Conservation (phyloP, 495 filamentous ascomycete species). For the Penicillium cinerascens region DNA sequence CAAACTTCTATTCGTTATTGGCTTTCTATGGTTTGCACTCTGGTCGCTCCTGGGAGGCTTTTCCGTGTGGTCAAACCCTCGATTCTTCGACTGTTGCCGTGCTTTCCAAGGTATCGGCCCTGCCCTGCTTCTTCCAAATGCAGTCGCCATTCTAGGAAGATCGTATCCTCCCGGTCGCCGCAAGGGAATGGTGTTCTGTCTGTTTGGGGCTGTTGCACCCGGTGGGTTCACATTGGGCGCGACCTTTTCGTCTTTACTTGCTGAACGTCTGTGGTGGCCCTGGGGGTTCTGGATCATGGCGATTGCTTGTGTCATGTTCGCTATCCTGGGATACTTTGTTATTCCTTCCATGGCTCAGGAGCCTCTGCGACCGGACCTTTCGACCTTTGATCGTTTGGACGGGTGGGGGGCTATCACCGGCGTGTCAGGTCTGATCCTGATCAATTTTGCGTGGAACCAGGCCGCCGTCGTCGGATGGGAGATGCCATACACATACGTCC, state of each 20-base stretch:
- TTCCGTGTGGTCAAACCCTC: constrained; percentile 24
- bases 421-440: constrained; percentile 52
- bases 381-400: constrained; percentile 6
- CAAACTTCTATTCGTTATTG: constrained; percentile 55
- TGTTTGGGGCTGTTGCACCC: constrained; percentile 50
- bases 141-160: constrained; percentile 41
- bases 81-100: constrained; percentile 43
- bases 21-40: constrained; percentile 56
- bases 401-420: constrained; percentile 48
- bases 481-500: constrained; percentile 48
- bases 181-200: constrained; percentile 55
- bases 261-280: constrained; percentile 50
- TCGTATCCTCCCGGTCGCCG: constrained; percentile 41
- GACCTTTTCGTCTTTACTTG: constrained; percentile 44
- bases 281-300: constrained; percentile 61
- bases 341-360: constrained; percentile 44
- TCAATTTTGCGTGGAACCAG: constrained; percentile 63
- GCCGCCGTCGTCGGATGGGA: constrained; percentile 56
- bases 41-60: constrained; percentile 59
- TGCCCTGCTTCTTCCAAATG: constrained; percentile 48
- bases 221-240: constrained; percentile 49
- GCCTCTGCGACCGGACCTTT: constrained; percentile 3
- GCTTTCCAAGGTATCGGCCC: constrained; percentile 53
- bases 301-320: constrained; percentile 43
- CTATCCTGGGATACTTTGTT: constrained; percentile 37